These are phyloP conservation scores for Nicotiana otophora DNA, from an alignment of 257 asterid species.

Conservation along the genomic window DNA sequence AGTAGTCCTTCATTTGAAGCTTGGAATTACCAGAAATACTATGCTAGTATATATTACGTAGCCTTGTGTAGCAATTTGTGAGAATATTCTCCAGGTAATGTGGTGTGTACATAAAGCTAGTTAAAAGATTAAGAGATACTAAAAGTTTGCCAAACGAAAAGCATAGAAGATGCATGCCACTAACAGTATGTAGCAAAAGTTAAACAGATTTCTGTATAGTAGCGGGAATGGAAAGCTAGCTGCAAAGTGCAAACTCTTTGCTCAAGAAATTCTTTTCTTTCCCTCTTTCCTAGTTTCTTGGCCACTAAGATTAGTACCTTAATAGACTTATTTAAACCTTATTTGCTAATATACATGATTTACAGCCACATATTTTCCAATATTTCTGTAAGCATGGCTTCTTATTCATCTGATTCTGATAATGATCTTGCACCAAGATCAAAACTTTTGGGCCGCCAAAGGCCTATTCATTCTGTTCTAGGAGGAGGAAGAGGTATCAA, in stretches of 20 bases:
- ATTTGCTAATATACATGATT: background rate
- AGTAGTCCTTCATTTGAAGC: no score
- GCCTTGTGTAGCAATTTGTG: background rate
- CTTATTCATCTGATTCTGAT: slow-evolving; percentile 20
- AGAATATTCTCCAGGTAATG: background rate
- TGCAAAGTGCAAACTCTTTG: slow-evolving; percentile 14
- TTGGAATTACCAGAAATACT: no score
- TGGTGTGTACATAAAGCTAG: background rate
- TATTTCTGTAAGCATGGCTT: slow-evolving; percentile 1
- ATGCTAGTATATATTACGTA: no score
- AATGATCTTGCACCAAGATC: slow-evolving; percentile 8
- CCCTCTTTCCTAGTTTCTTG: slow-evolving; percentile 21
- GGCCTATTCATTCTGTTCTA: slow-evolving; percentile 40
- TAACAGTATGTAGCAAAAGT: slow-evolving; percentile 2
- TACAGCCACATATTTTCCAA: background rate
- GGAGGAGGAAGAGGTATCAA: slow-evolving; percentile 55
- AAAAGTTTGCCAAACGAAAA: background rate
- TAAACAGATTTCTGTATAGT: background rate
- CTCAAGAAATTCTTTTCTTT: slow-evolving; percentile 44
- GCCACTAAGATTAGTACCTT: slow-evolving; percentile 28
- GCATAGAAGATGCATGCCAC: slow-evolving; percentile 8
- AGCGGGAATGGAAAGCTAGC: slow-evolving; percentile 3
- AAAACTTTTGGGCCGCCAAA: slow-evolving; percentile 41
- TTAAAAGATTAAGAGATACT: background rate
- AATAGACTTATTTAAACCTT: slow-evolving; percentile 14